phyloP scores from a whole-genome alignment of 306 rosid species.

The Benincasa hispida region DNA sequence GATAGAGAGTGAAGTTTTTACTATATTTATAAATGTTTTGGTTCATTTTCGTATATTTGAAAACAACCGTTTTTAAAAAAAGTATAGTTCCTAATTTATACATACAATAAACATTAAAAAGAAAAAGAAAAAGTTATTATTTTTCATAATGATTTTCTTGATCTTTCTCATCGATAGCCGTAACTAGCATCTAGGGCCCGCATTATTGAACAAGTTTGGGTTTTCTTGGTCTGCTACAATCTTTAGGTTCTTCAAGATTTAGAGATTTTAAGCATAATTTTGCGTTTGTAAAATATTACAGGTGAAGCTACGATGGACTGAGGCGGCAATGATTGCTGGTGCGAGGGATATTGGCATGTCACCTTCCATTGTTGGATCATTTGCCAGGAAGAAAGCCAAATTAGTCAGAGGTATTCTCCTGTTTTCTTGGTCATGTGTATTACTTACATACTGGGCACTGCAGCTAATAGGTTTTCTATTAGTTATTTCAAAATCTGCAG shows the following conservation, averaged over 20 bases:
- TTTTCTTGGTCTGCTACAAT: background rate
- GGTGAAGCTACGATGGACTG: conserved; percentile 74
- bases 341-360: conserved; percentile 71
- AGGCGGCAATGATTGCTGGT: conserved; percentile 71
- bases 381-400: conserved; percentile 75
- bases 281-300: conserved; percentile 15
- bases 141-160: no score
- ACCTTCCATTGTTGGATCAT: conserved; percentile 77
- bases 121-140: no score
- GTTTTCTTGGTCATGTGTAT: background rate
- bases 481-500: background rate
- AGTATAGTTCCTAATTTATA: no score
- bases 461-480: background rate
- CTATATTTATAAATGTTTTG: no score
- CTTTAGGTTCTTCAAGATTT: background rate
- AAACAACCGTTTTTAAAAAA: no score
- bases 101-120: no score
- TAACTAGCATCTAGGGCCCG: background rate
- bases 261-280: background rate
- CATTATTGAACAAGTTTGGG: background rate
- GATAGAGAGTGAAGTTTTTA: no score
- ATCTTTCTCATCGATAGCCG: background rate
- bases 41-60: no score
- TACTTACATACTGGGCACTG: background rate
- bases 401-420: conserved; percentile 48